Evolutionary conservation across 2,329 filamentous ascomycete species (phyloP).

Genomic region (Pseudogymnoascus sp.): DNA sequence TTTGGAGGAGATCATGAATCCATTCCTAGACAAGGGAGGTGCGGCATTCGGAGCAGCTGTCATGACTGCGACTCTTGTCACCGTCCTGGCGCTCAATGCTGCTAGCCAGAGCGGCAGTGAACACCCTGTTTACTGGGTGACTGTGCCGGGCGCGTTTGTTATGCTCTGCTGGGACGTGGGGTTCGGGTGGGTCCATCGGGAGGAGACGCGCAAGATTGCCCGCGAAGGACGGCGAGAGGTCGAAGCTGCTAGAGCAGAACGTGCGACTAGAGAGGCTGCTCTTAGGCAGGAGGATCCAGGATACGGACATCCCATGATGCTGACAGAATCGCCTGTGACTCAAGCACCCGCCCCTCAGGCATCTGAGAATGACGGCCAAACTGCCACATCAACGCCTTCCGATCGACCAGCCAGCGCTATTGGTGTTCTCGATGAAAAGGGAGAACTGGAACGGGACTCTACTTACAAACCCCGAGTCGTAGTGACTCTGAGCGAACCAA

Average conservation of each 20-base stretch:
- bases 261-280: constrained; percentile 25
- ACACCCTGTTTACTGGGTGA: constrained; percentile 58
- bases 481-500: constrained; percentile 13
- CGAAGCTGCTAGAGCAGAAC: constrained; percentile 35
- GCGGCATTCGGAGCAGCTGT: constrained; percentile 56
- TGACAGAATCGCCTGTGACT: neutral
- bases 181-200: constrained; percentile 54
- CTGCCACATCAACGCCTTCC: constrained; percentile 15
- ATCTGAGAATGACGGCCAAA: constrained; percentile 11
- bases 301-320: neutral
- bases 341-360: constrained; percentile 11
- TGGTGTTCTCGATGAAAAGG: constrained; percentile 15
- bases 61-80: constrained; percentile 60
- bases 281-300: constrained; percentile 8
- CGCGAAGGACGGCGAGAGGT: constrained; percentile 43
- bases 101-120: constrained; percentile 41
- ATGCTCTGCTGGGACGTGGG: constrained; percentile 61
- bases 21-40: constrained; percentile 59
- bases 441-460: constrained; percentile 6
- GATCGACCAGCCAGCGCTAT: constrained; percentile 14
- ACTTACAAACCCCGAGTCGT: constrained; percentile 9
- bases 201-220: constrained; percentile 56
- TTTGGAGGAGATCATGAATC: constrained; percentile 67
- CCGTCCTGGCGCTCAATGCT: constrained; percentile 58
- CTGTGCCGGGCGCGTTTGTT: constrained; percentile 57